Evolutionary conservation across 192 early-diverging fungal genomes (phyloP), one percentile per base, ranked within the genome.

Genomic region (Coemansia interrupta): DNA sequence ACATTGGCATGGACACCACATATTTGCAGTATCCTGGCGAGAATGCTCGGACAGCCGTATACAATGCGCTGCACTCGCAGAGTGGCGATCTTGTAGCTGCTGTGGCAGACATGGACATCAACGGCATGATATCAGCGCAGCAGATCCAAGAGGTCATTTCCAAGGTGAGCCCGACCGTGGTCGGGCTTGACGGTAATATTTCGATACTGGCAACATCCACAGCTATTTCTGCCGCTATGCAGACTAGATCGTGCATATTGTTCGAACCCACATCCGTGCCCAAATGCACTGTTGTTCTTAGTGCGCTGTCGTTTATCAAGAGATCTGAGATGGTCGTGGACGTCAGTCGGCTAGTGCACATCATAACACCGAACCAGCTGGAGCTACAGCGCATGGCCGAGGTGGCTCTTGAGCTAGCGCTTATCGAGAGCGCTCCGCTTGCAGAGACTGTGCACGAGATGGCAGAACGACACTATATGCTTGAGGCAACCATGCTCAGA

Each of bases 231-330:
- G 66, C 61, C 1, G 81, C 83, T 19, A 40, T 32, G 5, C n/a
- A 48, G 8, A 11, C 18, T 22, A 14, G 51, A 4, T 14, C 55
- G 4, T 62, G 61, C 68, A 83, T 82, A 0, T 80, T 96, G 22
- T 96, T 94, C 68, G 96, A 98, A 55, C 94, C 96, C 0, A 98
- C 96, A 1, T 96, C 93, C 6, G 80, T 89, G 13, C 83, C 87
- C 7, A 98, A 98, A 60, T 85, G 88, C 23, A 60, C 75, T 2
- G 80, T 66, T 20, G 20, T 93, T 13, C 71, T 88, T 15, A 56
- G 49, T 4, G 80, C 73, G n/a, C 52, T 85, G 28, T 70, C 80
- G 10, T 44, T 29, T 12, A 68, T 78, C 28, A 61, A 82, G 20
- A 24, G 58, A n/a, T 58, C 58, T 0, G 32, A 56, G 5, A 14